Evolutionary conservation across 1,284 basidiomycete genomes (phyloP).

Genomic region (Flammula alnicola): DNA sequence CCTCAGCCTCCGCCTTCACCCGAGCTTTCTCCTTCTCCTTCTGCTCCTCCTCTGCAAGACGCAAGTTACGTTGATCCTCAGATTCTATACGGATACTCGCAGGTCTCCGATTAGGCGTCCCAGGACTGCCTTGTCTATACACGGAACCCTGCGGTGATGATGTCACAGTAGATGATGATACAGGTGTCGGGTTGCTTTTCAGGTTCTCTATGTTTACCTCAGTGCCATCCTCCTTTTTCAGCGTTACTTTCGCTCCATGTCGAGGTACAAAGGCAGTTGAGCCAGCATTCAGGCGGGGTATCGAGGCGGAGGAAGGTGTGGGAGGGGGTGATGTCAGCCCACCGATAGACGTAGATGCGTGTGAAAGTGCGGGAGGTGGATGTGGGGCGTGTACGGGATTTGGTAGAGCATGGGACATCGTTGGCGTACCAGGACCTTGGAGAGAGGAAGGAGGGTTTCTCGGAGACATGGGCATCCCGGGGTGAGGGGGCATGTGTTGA

Average conservation of each 20-base stretch:
- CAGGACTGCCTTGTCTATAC: slow-evolving; percentile 42
- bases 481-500: slow-evolving; percentile 38
- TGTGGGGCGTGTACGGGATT: slow-evolving; percentile 51
- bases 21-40: slow-evolving; percentile 48
- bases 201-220: slow-evolving; percentile 62
- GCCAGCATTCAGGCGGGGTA: slow-evolving; percentile 58
- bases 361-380: slow-evolving; percentile 53
- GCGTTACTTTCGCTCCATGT: slow-evolving; percentile 48
- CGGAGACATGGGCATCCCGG: slow-evolving; percentile 61
- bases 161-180: slow-evolving; percentile 42
- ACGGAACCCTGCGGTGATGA: slow-evolving; percentile 42
- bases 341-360: slow-evolving; percentile 50
- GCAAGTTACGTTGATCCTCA: slow-evolving; percentile 54
- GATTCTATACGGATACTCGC: slow-evolving; percentile 58
- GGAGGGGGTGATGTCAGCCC: slow-evolving; percentile 68
- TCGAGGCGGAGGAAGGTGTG: slow-evolving; percentile 59
- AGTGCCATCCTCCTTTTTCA: slow-evolving; percentile 61
- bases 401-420: slow-evolving; percentile 58
- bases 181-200: slow-evolving; percentile 42
- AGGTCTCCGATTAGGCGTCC: slow-evolving; percentile 43
- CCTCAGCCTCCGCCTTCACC: slow-evolving; percentile 44
- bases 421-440: slow-evolving; percentile 68
- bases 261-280: slow-evolving; percentile 69
- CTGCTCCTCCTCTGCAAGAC: slow-evolving; percentile 49
- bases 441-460: slow-evolving; percentile 60